A percentile compares a stretch with the other conserved stretches of the same genome.
These are phyloP conservation scores for Podospora australis DNA, from an alignment of 495 filamentous ascomycete species.

Conservation along the genomic window DNA sequence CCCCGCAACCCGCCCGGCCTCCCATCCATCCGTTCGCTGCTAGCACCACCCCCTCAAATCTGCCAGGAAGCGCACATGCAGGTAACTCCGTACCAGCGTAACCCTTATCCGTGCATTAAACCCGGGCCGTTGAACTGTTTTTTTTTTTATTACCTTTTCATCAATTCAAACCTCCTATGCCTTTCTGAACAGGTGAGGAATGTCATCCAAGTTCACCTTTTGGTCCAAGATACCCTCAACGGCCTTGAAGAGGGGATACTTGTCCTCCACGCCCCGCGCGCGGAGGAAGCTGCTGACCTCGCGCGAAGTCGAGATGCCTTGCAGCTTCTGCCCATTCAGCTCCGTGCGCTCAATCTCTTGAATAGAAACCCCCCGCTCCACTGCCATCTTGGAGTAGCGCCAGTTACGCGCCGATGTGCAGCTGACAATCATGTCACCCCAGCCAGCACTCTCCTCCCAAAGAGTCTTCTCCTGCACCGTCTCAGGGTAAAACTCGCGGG, in stretches of 20 bases:
- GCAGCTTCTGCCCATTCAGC: constrained; percentile 95
- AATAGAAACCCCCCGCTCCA: constrained; percentile 71
- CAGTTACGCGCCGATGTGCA: constrained; percentile 90
- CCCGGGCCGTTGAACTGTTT: neutral
- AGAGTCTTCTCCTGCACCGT: constrained; percentile 76
- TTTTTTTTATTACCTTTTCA: neutral
- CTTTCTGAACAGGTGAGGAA: constrained; percentile 51
- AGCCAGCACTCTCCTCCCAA: constrained; percentile 91
- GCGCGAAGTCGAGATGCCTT: constrained; percentile 83
- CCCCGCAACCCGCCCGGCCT: no score
- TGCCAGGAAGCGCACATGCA: no score
- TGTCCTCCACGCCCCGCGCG: constrained; percentile 63
- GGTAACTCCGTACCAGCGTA: no score
- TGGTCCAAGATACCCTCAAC: constrained; percentile 64
- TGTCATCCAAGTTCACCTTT: constrained; percentile 52
- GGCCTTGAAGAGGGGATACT: constrained; percentile 87
- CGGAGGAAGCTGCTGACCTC: constrained; percentile 88
- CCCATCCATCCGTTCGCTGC: no score
- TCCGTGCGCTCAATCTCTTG: constrained; percentile 82
- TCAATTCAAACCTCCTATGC: neutral
- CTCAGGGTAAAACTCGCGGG: constrained; percentile 81
- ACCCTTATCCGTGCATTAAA: no score
- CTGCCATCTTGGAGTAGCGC: constrained; percentile 82
- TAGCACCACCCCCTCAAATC: no score
- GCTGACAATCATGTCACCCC: constrained; percentile 92